Evolutionary conservation across 805 yeast species (phyloP), one percentile per base, ranked within the genome.

Genomic region (Wickerhamomyces sydowiorum): DNA sequence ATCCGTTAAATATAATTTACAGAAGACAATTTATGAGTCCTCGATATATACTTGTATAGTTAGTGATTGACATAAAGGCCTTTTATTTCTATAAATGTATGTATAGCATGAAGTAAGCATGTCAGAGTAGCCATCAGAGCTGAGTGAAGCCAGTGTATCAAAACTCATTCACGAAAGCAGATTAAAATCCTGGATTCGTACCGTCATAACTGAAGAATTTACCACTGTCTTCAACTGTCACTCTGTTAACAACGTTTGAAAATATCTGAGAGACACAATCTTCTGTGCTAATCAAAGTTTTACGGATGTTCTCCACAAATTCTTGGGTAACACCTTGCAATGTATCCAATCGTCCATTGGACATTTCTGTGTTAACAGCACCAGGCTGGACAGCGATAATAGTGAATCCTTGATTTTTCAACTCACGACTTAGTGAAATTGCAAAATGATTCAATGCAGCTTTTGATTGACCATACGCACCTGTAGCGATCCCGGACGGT

Each of bases 321-420:
- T n/a, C n/a, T n/a, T n/a, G n/a, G n/a, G n/a, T n/a, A n/a, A n/a
- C n/a, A n/a, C n/a, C n/a, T n/a, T n/a, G n/a, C n/a, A n/a, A n/a
- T n/a, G n/a, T n/a, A n/a, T n/a, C n/a, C n/a, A n/a, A n/a, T n/a
- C n/a, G n/a, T n/a, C n/a, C n/a, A 33, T 28, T 17, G 3, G 55
- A 56, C 60, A 60, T 52, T 39, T 66, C 69, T 27, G 63, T 60
- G 17, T 42, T 25, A 12, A 66, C 68, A 12, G 56, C 30, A 25
- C 72, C 70, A 1, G 72, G 72, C 38, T 62, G 64, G n/a, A 65
- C 17, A n/a, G 64, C 44, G 14, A 62, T 42, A 30, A 58, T 49
- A 12, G 50, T 53, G 42, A 53, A 61, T 3, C 52, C 57, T 30
- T 58, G 54, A 10, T 32, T 29, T 22, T 38, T 41, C 21, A 51